Evolutionary conservation across 2,329 filamentous ascomycete species (phyloP), one percentile per base, ranked within the genome.

Genomic region (Coniochaeta hoffmannii): DNA sequence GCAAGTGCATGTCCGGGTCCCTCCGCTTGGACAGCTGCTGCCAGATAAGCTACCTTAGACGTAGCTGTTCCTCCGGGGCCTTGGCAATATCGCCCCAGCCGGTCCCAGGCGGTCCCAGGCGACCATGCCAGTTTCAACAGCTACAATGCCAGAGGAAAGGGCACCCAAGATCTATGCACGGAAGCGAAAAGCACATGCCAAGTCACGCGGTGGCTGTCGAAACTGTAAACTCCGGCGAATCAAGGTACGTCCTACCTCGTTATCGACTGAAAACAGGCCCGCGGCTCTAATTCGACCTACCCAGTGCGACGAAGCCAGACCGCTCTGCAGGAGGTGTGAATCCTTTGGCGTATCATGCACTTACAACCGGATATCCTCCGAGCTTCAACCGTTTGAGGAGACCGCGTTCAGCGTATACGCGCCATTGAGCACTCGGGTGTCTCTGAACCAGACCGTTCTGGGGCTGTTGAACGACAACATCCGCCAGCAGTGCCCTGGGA

Each of bases 211-310:
- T 14, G 80, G 80, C 1, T 83, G 80, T 59, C 73, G 73, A 3
- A 83, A 82, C 60, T 84, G 81, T 64, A 82, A 82, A 60, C 62
- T 81, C 19, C 70, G 78, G 32, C 70, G 75, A 53, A 72, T 81
- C 51, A 82, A 82, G 70, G 78, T 76, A 64, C 63, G 57, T 52
- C 28, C 8, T 55, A 35, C 56, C n/a, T 51, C 17, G 11, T 52
- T 11, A 11, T 19, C 41, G 31, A 35, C 54, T 41, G 10, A 19
- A 41, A 4, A n/a, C 19, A 41, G 36, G 17, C 8, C 7, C 17
- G 22, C 7, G n/a, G 19, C 26, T 28, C 41, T 46, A 12, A 46
- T 46, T 5, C 26, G 11, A 46, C 2, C 8, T n/a, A n/a, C n/a
- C n/a, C 53, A 81, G 78, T 84, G 80, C 58, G 81, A 83, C 61